phyloP scores from a whole-genome alignment of 139 green algal species.

The Tetradesmus lagerheimii region DNA sequence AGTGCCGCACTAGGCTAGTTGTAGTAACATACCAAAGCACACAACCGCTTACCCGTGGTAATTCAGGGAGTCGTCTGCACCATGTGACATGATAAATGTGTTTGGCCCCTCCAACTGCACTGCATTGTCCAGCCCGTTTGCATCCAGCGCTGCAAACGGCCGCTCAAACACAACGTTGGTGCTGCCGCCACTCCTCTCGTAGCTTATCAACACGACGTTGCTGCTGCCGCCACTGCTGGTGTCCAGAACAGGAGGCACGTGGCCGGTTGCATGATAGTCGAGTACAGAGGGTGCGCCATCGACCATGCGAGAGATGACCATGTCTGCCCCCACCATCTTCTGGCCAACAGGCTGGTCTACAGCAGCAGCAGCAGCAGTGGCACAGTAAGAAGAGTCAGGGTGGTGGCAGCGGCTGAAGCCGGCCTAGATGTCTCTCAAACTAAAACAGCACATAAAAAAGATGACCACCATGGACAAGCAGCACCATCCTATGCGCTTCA shows the following conservation, averaged over 20 bases:
- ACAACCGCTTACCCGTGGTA: not conserved
- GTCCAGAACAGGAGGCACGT: not conserved
- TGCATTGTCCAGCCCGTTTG: not conserved
- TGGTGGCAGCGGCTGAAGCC: not conserved
- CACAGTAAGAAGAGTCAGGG: not conserved
- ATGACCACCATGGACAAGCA: too few species aligned
- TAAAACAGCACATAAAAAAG: too few species aligned
- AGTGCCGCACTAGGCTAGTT: too few species aligned
- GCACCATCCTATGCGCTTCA: too few species aligned
- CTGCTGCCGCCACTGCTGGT: not conserved
- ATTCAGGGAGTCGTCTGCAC: not conserved
- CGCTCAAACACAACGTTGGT: not conserved
- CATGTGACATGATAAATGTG: slow-evolving; percentile 4
- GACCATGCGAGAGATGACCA: slow-evolving; percentile 40
- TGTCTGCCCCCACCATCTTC: slow-evolving; percentile 54
- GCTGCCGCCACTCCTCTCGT: slow-evolving; percentile 1
- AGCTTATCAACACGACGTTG: not conserved
- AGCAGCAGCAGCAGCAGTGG: not conserved
- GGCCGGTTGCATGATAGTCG: not conserved
- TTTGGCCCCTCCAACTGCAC: not conserved
- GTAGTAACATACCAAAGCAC: not conserved
- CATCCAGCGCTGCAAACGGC: not conserved
- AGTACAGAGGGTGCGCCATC: not conserved
- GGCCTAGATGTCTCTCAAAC: too few species aligned
- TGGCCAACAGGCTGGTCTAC: not conserved